Evolutionary conservation across 768 basidiomycete genomes (phyloP).

Genomic region (Hortiboletus campestris): DNA sequence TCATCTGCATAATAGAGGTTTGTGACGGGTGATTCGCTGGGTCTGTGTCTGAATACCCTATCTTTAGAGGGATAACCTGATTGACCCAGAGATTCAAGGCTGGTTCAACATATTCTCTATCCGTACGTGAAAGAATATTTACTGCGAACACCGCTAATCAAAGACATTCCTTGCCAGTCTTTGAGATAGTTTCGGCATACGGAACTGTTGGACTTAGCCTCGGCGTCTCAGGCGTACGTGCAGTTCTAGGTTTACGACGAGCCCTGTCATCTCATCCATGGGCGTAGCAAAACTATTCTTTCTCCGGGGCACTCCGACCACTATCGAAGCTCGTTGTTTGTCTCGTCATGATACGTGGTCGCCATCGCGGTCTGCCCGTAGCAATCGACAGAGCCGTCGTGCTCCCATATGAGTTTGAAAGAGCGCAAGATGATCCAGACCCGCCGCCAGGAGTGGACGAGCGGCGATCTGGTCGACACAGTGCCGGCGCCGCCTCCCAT

Average conservation of each 20-base stretch:
- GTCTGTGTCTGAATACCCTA: neutral
- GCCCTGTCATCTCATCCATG: neutral
- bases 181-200: constrained; percentile 86
- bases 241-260: neutral
- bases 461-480: constrained; percentile 3
- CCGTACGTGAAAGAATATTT: constrained; percentile 42
- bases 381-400: constrained; percentile 88
- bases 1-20: constrained; percentile 94
- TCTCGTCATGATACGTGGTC: constrained; percentile 89
- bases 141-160: neutral
- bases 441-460: constrained; percentile 9
- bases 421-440: constrained; percentile 17
- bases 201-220: constrained; percentile 88
- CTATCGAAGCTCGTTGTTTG: constrained; percentile 87
- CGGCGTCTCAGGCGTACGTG: constrained; percentile 74
- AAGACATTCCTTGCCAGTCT: constrained; percentile 46
- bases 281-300: constrained; percentile 71
- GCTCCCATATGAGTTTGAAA: constrained; percentile 64
- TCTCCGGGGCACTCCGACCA: constrained; percentile 73
- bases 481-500: neutral
- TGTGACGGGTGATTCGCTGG: constrained; percentile 11
- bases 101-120: constrained; percentile 89
- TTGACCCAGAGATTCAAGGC: constrained; percentile 45
- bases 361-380: constrained; percentile 85
- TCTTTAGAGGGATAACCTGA: constrained; percentile 56